Evolutionary conservation across 257 asterid genomes (phyloP).

Genomic region (Schizonepeta tenuifolia): DNA sequence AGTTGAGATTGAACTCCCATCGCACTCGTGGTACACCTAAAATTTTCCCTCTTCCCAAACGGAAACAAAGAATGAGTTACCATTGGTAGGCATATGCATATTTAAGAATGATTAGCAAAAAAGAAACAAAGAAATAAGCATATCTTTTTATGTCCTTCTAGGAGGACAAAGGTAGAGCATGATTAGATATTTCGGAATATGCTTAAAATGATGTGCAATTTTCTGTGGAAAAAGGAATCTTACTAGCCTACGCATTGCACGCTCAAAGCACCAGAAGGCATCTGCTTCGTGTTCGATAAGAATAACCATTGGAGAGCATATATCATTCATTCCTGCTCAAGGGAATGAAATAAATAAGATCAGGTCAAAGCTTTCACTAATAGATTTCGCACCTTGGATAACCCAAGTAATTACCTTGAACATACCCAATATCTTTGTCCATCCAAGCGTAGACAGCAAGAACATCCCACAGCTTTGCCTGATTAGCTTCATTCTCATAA

Average conservation of each 20-base stretch:
- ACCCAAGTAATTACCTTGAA: constrained; percentile 73
- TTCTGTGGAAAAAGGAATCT: constrained; percentile 30
- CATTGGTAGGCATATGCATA: no score
- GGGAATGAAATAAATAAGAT: constrained; percentile 31
- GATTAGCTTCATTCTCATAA: constrained; percentile 83
- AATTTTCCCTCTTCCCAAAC: constrained; percentile 79
- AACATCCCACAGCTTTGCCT: constrained; percentile 83
- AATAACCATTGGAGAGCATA: constrained; percentile 93
- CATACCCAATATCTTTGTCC: constrained; percentile 94
- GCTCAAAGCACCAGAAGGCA: constrained; percentile 99
- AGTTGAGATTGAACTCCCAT: constrained; percentile 97
- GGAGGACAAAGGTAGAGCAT: neutral
- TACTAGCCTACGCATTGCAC: constrained; percentile 95
- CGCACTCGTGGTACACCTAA: constrained; percentile 73
- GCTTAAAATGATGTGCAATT: constrained; percentile 7
- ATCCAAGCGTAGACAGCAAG: constrained; percentile 91
- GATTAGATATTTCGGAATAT: constrained; percentile 15
- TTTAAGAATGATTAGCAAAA: no score
- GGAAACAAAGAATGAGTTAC: constrained; percentile 36
- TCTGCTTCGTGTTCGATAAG: constrained; percentile 94
- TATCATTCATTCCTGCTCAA: constrained; percentile 91
- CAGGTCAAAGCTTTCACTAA: constrained; percentile 33
- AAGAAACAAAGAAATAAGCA: no score
- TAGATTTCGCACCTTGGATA: constrained; percentile 20
- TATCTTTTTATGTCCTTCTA: neutral